These are phyloP conservation scores for Chimonanthus salicifolius DNA, from an alignment of 164 flowering plant species.

Conservation along the genomic window DNA sequence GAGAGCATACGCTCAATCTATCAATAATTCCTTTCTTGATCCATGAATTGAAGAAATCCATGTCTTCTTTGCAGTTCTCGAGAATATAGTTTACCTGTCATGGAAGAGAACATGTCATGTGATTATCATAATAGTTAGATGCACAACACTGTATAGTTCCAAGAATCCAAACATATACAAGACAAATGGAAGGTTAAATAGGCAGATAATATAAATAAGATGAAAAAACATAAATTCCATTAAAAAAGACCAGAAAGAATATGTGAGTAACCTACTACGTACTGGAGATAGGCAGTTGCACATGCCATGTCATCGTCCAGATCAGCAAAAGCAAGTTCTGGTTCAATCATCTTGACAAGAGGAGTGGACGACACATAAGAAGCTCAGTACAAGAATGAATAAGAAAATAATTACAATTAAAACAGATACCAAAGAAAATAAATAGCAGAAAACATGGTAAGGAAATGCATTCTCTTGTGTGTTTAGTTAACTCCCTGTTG, in stretches of 20 bases:
- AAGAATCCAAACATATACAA: not conserved
- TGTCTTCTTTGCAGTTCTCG: conserved; percentile 97
- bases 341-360: conserved; percentile 85
- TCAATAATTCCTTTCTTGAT: conserved; percentile 89
- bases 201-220: not conserved
- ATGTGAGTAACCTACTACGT: conserved; percentile 85
- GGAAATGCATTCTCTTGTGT: not conserved
- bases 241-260: conserved; percentile 12
- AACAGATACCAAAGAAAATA: not conserved
- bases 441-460: not conserved
- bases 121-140: not conserved
- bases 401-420: not conserved
- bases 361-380: conserved; percentile 8
- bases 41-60: conserved; percentile 97
- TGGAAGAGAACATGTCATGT: conserved; percentile 12
- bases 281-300: conserved; percentile 99
- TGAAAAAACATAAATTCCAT: not conserved
- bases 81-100: conserved; percentile 73
- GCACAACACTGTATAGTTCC: not conserved
- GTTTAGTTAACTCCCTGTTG: too few relatives aligned
- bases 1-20: conserved; percentile 69
- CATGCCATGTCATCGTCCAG: conserved; percentile 97
- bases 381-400: not conserved
- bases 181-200: not conserved
- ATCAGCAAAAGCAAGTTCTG: conserved; percentile 98